Conservation (phyloP, 169 alveolate species). For the Plasmodium vivax region DNA sequence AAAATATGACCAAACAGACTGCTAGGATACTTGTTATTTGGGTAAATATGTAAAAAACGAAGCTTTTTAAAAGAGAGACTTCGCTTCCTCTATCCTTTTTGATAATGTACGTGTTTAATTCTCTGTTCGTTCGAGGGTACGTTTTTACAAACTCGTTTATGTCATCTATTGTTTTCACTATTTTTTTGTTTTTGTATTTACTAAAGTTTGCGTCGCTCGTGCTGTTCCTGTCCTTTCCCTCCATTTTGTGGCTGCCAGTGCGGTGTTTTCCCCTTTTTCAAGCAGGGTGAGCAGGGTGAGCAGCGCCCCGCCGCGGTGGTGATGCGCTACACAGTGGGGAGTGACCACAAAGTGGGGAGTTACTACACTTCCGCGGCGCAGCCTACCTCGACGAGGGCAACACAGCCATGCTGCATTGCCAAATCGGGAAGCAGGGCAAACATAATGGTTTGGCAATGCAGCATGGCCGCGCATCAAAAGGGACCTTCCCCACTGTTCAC, state of each 20-base stretch:
- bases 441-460: neutral
- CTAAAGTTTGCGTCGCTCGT: neutral
- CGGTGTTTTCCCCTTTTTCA: neutral
- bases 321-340: neutral
- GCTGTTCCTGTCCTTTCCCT: neutral
- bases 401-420: no score
- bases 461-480: neutral
- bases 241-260: neutral
- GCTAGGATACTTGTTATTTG: conserved; percentile 68
- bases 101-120: conserved; percentile 53
- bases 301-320: neutral
- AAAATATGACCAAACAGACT: conserved; percentile 46
- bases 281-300: no score
- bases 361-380: neutral
- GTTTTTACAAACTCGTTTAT: conserved; percentile 46
- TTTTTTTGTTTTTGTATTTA: conserved; percentile 39
- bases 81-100: conserved; percentile 41
- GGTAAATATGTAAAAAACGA: conserved; percentile 51
- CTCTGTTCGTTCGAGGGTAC: conserved; percentile 64
- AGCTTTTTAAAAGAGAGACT: conserved; percentile 63
- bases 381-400: neutral
- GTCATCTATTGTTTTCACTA: conserved; percentile 55
- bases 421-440: no score
- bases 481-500: neutral
- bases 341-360: neutral